A percentile compares a stretch with the other conserved stretches of the same genome.
These are phyloP conservation scores for Penicillium rolfsii DNA, from an alignment of 2,329 filamentous ascomycete genomes.

Conservation along the genomic window DNA sequence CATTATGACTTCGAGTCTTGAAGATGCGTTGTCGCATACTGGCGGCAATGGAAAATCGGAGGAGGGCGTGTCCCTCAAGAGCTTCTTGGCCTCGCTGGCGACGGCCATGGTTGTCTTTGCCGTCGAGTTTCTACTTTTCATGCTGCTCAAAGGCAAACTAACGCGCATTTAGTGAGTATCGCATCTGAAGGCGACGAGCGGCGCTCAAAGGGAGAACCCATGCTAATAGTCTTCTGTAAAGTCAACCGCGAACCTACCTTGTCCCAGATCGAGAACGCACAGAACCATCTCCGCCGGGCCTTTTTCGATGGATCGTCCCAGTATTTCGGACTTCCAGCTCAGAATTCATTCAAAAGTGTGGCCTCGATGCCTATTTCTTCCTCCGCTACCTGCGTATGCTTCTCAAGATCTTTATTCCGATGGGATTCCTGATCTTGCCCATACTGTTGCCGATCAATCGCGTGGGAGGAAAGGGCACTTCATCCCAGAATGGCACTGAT, in stretches of 20 bases:
- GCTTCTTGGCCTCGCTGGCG: conserved; percentile 68
- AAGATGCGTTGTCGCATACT: conserved; percentile 40
- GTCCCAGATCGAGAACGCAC: conserved; percentile 84
- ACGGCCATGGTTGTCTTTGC: conserved; percentile 66
- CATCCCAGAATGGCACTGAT: conserved; percentile 47
- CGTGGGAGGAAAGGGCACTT: conserved; percentile 67
- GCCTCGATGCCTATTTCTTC: conserved; percentile 96
- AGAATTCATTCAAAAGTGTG: conserved; percentile 92
- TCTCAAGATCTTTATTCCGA: conserved; percentile 87
- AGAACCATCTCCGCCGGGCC: conserved; percentile 66
- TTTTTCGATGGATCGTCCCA: conserved; percentile 58
- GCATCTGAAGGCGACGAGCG: neutral
- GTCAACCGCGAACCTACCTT: conserved; percentile 81
- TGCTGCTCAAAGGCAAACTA: conserved; percentile 75
- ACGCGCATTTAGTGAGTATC: conserved; percentile 77
- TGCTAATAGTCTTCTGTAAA: conserved; percentile 39
- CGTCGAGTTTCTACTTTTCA: conserved; percentile 68
- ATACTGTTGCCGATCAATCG: conserved; percentile 86
- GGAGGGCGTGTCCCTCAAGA: conserved; percentile 43
- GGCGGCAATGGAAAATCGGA: conserved; percentile 41
- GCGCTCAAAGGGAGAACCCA: neutral
- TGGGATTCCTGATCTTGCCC: conserved; percentile 76
- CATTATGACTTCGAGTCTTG: conserved; percentile 35
- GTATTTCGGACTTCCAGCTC: conserved; percentile 72
- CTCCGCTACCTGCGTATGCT: conserved; percentile 85